Evolutionary conservation across 2,329 filamentous ascomycete species (phyloP).

Genomic region (Fusarium pseudograminearum): DNA sequence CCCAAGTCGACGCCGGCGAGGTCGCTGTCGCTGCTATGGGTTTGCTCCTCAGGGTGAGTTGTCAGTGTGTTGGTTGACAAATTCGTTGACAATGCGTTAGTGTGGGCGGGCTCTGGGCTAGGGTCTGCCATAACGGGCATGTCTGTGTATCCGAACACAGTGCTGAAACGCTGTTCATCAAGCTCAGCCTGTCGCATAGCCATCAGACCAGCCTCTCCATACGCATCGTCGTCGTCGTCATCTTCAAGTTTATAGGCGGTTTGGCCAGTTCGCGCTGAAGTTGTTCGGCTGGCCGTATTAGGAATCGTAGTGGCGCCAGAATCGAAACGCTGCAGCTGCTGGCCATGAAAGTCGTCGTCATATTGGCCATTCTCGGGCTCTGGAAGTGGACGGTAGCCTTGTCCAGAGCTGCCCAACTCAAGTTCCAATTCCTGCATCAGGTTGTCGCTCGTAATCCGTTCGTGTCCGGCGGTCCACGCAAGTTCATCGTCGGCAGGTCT

Average conservation of each 20-base stretch:
- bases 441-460: slow-evolving; percentile 62
- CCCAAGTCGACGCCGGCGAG: slow-evolving; percentile 77
- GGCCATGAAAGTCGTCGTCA: slow-evolving; percentile 57
- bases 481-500: slow-evolving; percentile 62
- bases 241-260: slow-evolving; percentile 49
- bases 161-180: slow-evolving; percentile 69
- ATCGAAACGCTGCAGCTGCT: slow-evolving; percentile 62
- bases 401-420: slow-evolving; percentile 58
- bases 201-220: slow-evolving; percentile 84
- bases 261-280: slow-evolving; percentile 36
- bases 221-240: slow-evolving; percentile 85
- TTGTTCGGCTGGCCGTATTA: slow-evolving; percentile 41
- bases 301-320: slow-evolving; percentile 62
- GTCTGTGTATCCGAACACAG: slow-evolving; percentile 50
- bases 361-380: slow-evolving; percentile 61
- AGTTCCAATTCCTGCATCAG: slow-evolving; percentile 70
- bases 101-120: slow-evolving; percentile 33
- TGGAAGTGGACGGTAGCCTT: slow-evolving; percentile 53
- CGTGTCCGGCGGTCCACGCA: slow-evolving; percentile 58
- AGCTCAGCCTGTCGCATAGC: slow-evolving; percentile 88
- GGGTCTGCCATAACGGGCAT: slow-evolving; percentile 48
- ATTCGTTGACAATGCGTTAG: slow-evolving; percentile 55
- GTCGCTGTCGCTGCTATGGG: slow-evolving; percentile 75
- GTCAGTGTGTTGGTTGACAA: slow-evolving; percentile 58
- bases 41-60: slow-evolving; percentile 63